Conservation (phyloP, 768 basidiomycete genomes). For the Trametes coccinea region DNA sequence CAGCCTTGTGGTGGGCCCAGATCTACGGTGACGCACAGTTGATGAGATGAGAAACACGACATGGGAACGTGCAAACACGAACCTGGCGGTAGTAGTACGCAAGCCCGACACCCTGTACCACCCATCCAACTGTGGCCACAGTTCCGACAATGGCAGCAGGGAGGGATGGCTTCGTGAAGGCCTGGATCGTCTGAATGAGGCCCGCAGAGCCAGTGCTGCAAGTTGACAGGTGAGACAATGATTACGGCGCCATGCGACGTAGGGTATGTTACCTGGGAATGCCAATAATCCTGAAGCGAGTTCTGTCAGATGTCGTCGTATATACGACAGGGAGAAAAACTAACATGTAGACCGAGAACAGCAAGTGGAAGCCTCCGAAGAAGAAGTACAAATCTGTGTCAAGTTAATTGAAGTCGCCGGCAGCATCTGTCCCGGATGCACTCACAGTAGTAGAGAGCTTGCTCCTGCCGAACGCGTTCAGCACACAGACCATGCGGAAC, state of each 20-base stretch:
- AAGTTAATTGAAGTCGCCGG: constrained; percentile 53
- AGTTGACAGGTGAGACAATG: background rate
- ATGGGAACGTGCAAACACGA: constrained; percentile 26
- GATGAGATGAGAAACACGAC: constrained; percentile 9
- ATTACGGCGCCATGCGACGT: constrained; percentile 29
- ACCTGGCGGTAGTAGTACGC: constrained; percentile 81
- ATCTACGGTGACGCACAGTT: constrained; percentile 46
- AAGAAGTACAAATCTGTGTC: constrained; percentile 89
- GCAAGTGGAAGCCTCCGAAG: constrained; percentile 93
- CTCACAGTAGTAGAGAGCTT: constrained; percentile 92
- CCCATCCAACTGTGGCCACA: constrained; percentile 86
- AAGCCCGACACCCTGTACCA: constrained; percentile 79
- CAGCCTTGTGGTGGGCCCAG: constrained; percentile 75
- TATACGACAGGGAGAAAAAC: constrained; percentile 26
- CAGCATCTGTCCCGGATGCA: constrained; percentile 26
- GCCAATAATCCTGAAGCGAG: constrained; percentile 75
- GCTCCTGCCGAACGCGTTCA: constrained; percentile 59
- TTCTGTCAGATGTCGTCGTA: constrained; percentile 14
- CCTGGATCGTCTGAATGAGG: constrained; percentile 87
- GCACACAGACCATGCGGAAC: constrained; percentile 19
- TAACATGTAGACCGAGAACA: constrained; percentile 91
- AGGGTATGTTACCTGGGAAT: constrained; percentile 66
- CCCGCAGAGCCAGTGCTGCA: constrained; percentile 90
- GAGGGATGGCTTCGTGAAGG: constrained; percentile 70
- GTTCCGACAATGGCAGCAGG: constrained; percentile 80